Evolutionary conservation across 139 green algal species (phyloP).

Genomic region (Tetraselmis striata): DNA sequence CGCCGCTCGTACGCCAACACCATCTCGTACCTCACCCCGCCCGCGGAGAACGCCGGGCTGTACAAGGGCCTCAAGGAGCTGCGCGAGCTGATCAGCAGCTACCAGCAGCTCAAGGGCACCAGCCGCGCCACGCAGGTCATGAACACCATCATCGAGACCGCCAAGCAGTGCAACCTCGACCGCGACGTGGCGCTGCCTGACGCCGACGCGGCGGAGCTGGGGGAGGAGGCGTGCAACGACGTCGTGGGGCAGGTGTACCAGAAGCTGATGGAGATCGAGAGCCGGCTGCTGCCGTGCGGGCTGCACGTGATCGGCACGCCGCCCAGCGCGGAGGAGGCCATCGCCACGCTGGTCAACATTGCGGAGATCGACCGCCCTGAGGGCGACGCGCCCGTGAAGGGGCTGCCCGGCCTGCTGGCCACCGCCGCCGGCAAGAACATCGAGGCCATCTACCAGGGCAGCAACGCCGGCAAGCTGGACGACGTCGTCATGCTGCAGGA

Average conservation of each 20-base stretch:
- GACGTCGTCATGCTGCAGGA: constrained; percentile 84
- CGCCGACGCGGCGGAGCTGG: constrained; percentile 48
- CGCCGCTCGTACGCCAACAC: constrained; percentile 97
- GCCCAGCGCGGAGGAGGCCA: constrained; percentile 86
- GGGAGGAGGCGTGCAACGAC: constrained; percentile 68
- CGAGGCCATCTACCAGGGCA: constrained; percentile 85
- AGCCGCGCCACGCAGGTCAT: constrained; percentile 81
- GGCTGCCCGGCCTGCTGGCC: constrained; percentile 87
- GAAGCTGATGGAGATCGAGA: constrained; percentile 99
- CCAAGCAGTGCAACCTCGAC: constrained; percentile 94
- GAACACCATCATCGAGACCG: constrained; percentile 94
- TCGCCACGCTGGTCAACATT: constrained; percentile 98
- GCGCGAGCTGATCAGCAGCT: constrained; percentile 92
- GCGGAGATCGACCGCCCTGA: constrained; percentile 86
- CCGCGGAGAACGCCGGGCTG: constrained; percentile 96
- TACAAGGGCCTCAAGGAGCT: constrained; percentile 98
- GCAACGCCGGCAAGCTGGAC: constrained; percentile 76
- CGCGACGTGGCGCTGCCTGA: constrained; percentile 82
- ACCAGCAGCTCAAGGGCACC: constrained; percentile 59
- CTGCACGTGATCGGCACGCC: constrained; percentile 92
- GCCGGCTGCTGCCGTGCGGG: constrained; percentile 91
- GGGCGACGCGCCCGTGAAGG: constrained; percentile 69
- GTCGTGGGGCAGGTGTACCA: constrained; percentile 82
- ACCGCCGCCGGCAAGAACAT: constrained; percentile 78
- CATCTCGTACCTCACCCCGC: constrained; percentile 98